phyloP scores from a whole-genome alignment of 2,329 filamentous ascomycete species.

The Periconia digitata region DNA sequence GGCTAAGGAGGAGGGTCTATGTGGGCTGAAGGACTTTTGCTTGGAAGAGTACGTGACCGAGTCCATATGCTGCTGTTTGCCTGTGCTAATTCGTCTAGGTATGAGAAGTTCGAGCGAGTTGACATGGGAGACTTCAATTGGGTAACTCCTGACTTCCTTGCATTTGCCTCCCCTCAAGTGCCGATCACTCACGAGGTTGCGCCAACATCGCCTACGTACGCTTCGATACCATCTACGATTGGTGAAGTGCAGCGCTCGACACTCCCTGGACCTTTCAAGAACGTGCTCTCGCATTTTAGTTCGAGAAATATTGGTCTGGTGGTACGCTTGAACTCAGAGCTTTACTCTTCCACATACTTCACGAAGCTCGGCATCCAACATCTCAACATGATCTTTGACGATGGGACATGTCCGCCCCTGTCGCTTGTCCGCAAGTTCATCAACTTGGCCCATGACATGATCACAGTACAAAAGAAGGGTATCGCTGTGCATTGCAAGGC shows the following conservation, averaged over 20 bases:
- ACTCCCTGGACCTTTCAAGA: conserved; percentile 88
- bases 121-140: conserved; percentile 99
- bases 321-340: conserved; percentile 89
- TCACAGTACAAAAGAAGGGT: conserved; percentile 84
- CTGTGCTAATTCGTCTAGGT: conserved; percentile 53
- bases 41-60: conserved; percentile 70
- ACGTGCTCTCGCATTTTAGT: conserved; percentile 86
- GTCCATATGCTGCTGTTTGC: background rate
- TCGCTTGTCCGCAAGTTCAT: conserved; percentile 93
- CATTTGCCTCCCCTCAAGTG: conserved; percentile 93
- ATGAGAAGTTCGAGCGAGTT: conserved; percentile 91
- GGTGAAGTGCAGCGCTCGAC: conserved; percentile 68
- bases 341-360: conserved; percentile 97
- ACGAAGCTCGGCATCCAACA: conserved; percentile 93
- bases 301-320: conserved; percentile 89
- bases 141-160: conserved; percentile 92
- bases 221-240: conserved; percentile 73
- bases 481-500: conserved; percentile 99
- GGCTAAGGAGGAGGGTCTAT: conserved; percentile 93
- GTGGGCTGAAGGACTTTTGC: conserved; percentile 89
- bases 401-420: conserved; percentile 90
- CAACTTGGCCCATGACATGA: conserved; percentile 90
- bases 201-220: conserved; percentile 71
- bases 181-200: conserved; percentile 72
- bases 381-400: conserved; percentile 99